phyloP scores from a whole-genome alignment of 148 eudicot genomes.

The Chenopodium berlandieri region DNA sequence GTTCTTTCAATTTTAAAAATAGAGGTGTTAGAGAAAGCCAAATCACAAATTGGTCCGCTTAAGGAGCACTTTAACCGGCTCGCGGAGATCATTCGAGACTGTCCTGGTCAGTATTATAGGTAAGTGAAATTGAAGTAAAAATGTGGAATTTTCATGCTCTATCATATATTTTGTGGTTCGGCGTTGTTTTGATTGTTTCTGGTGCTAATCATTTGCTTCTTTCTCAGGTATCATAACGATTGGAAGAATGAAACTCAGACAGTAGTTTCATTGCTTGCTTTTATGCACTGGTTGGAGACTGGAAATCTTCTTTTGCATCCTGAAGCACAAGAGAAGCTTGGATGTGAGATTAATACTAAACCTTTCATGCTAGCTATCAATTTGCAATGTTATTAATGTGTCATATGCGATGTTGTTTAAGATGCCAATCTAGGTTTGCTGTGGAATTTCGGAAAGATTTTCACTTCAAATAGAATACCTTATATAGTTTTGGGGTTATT shows the following conservation, averaged over 20 bases:
- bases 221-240: constrained; percentile 78
- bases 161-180: not conserved
- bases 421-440: not conserved
- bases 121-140: constrained; percentile 22
- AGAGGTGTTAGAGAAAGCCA: constrained; percentile 89
- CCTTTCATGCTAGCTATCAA: not conserved
- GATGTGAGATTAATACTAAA: constrained; percentile 48
- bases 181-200: not conserved
- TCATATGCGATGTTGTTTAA: not conserved
- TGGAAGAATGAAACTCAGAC: constrained; percentile 90
- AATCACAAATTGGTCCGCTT: constrained; percentile 59
- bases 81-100: constrained; percentile 72
- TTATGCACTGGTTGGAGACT: constrained; percentile 92
- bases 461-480: not conserved
- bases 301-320: constrained; percentile 80
- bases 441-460: not conserved
- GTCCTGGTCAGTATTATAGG: constrained; percentile 94
- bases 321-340: constrained; percentile 83
- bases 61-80: constrained; percentile 59
- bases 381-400: not conserved
- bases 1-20: not conserved
- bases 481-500: not conserved
- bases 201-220: not conserved
- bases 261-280: constrained; percentile 75
- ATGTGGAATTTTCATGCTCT: not conserved